Conservation (phyloP, 345 rosid species). For the Diplotaxis tenuifolia region DNA sequence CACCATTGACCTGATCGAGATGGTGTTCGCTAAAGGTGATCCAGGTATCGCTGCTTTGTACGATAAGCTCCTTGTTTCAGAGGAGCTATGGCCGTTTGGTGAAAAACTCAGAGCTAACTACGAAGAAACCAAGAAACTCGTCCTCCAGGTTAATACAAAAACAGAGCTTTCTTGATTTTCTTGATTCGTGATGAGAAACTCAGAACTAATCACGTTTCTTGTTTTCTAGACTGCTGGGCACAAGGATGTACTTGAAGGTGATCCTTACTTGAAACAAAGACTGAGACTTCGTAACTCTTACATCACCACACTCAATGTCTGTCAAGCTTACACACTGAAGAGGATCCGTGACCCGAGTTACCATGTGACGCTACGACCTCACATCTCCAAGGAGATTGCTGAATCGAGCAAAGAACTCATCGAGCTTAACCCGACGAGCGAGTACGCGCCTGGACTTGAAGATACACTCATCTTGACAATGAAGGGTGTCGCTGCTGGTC, state of each 20-base stretch:
- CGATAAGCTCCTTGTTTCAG: constrained; percentile 88
- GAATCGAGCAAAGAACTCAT: constrained; percentile 75
- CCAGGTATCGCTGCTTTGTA: constrained; percentile 85
- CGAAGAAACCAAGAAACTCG: constrained; percentile 81
- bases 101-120: constrained; percentile 58
- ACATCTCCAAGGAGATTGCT: constrained; percentile 67
- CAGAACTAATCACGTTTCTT: neutral
- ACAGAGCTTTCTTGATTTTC: constrained; percentile 4
- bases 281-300: constrained; percentile 88
- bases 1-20: constrained; percentile 92
- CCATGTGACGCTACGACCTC: constrained; percentile 68
- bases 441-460: constrained; percentile 88
- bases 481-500: constrained; percentile 97
- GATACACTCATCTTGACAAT: constrained; percentile 93
- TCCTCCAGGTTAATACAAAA: constrained; percentile 66
- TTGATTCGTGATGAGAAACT: neutral
- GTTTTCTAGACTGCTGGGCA: constrained; percentile 81
- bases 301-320: constrained; percentile 94
- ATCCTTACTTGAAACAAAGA: constrained; percentile 93
- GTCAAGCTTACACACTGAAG: constrained; percentile 95
- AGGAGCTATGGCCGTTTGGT: constrained; percentile 79
- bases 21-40: constrained; percentile 99
- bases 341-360: constrained; percentile 85
- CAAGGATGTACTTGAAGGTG: constrained; percentile 91
- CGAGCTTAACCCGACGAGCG: constrained; percentile 82